phyloP scores from a whole-genome alignment of 345 rosid species.

The Aegle marmelos region DNA sequence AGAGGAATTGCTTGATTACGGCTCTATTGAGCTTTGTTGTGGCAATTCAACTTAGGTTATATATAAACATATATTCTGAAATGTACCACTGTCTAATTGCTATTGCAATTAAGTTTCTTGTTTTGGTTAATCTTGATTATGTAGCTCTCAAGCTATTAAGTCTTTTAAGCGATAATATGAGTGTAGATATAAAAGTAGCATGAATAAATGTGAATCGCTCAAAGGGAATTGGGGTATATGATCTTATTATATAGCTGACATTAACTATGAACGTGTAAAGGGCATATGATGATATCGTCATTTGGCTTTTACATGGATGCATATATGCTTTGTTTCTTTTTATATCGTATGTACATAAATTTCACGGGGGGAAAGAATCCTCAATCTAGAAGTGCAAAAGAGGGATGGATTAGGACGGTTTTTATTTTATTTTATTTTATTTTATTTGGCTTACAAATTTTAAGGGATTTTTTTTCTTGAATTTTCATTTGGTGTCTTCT shows the following conservation, averaged over 20 bases:
- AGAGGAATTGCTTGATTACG: conserved; percentile 60
- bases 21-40: conserved; percentile 53
- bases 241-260: neutral
- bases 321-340: conserved; percentile 2
- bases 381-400: neutral
- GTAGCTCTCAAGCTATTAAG: neutral
- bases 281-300: neutral
- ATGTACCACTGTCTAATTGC: neutral
- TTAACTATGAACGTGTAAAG: neutral
- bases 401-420: no score
- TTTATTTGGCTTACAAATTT: neutral
- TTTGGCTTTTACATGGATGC: neutral
- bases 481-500: neutral
- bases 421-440: no score
- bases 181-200: neutral
- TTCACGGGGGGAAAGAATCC: conserved; percentile 7
- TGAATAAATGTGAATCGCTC: conserved; percentile 4
- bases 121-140: neutral
- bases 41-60: conserved; percentile 19
- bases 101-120: conserved; percentile 2
- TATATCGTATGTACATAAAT: neutral
- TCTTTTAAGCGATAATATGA: neutral
- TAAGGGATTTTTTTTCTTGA: neutral
- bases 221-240: neutral
- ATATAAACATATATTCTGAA: neutral